Percentiles rank a stretch among this genome's conserved stretches.
Evolutionary conservation across 2,329 filamentous ascomycete species (phyloP).

Genomic region (Didymella glomerata): DNA sequence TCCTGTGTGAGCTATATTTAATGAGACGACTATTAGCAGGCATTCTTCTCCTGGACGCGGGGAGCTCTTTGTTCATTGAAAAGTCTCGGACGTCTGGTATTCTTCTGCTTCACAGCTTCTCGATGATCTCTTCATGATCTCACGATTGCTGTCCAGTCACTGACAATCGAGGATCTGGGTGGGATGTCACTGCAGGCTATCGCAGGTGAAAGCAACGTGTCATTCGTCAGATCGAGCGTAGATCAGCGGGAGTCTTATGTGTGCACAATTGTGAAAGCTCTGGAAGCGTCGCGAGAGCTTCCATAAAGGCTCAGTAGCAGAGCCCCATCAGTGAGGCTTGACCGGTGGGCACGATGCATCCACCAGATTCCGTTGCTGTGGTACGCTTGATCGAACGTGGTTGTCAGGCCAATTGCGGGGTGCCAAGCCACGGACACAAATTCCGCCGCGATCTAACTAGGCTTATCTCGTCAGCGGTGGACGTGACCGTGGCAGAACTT

Average conservation of each 20-base stretch:
- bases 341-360: slow-evolving; percentile 11
- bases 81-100: background rate
- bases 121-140: background rate
- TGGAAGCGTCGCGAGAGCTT: background rate
- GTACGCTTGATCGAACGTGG: slow-evolving; percentile 19
- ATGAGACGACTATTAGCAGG: slow-evolving; percentile 2
- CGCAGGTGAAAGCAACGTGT: slow-evolving; percentile 6
- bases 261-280: background rate
- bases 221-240: background rate
- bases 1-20: slow-evolving; percentile 6
- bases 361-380: slow-evolving; percentile 19
- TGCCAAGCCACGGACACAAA: slow-evolving; percentile 9
- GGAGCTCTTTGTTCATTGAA: background rate
- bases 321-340: slow-evolving; percentile 1
- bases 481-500: slow-evolving; percentile 15
- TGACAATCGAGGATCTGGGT: background rate
- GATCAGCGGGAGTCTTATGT: background rate
- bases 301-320: background rate
- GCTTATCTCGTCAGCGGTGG: slow-evolving; percentile 1
- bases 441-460: slow-evolving; percentile 9
- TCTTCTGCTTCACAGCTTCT: background rate
- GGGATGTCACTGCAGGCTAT: background rate
- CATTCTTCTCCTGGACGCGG: background rate
- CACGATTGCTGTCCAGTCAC: background rate
- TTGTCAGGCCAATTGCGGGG: slow-evolving; percentile 20